phyloP scores from a whole-genome alignment of 2,329 filamentous ascomycete species.

The Penicillium freii region DNA sequence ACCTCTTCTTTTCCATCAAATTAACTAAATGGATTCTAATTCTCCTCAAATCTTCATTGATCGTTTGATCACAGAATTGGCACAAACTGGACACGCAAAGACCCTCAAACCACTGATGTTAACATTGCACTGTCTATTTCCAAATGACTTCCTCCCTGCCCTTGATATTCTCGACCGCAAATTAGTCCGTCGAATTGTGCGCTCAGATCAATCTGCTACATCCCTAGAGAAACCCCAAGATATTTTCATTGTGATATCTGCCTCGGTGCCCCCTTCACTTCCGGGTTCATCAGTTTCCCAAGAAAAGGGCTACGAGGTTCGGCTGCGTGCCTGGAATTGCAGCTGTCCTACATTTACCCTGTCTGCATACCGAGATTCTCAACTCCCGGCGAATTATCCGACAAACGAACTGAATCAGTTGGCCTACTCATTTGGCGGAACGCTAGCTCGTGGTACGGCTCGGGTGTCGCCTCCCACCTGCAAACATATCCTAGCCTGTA shows the following conservation, averaged over 20 bases:
- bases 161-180: conserved; percentile 81
- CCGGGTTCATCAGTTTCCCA: conserved; percentile 22
- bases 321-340: conserved; percentile 78
- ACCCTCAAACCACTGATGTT: conserved; percentile 60
- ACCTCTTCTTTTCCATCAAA: neutral
- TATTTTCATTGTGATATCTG: conserved; percentile 66
- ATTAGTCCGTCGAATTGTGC: conserved; percentile 60
- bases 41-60: conserved; percentile 23
- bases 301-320: conserved; percentile 64
- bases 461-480: conserved; percentile 54
- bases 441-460: conserved; percentile 24
- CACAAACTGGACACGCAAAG: conserved; percentile 22
- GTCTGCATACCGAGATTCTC: conserved; percentile 57
- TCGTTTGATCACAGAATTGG: conserved; percentile 22
- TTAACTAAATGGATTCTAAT: conserved; percentile 7
- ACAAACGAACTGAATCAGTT: conserved; percentile 4
- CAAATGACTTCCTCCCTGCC: conserved; percentile 74
- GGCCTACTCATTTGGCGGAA: conserved; percentile 41
- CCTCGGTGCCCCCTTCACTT: conserved; percentile 37
- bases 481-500: conserved; percentile 85
- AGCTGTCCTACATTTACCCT: conserved; percentile 83
- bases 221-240: conserved; percentile 10
- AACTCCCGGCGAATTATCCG: conserved; percentile 18
- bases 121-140: conserved; percentile 82
- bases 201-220: neutral